A percentile compares a stretch with the other conserved stretches of the same genome.
These are phyloP conservation scores for Lactarius hatsudake DNA, from an alignment of 768 basidiomycete genomes.

Conservation along the genomic window DNA sequence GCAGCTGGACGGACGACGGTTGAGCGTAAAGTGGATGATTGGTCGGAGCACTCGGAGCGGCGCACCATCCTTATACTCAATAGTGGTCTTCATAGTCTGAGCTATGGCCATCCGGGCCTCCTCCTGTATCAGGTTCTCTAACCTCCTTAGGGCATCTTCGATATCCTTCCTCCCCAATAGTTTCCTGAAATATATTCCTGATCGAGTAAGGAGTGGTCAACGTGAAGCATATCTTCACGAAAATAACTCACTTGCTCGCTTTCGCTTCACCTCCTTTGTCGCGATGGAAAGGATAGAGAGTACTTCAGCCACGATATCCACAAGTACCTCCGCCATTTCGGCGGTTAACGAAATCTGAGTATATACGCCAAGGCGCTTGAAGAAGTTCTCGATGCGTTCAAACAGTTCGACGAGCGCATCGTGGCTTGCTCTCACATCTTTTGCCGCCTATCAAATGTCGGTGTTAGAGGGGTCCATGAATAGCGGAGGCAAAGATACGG, in stretches of 20 bases:
- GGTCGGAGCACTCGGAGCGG: accelerated
- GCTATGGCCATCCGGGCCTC: background rate
- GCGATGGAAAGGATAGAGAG: slow-evolving; percentile 7
- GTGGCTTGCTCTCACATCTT: background rate
- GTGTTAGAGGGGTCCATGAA: background rate
- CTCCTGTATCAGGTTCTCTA: background rate
- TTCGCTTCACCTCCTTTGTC: background rate
- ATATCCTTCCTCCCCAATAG: slow-evolving; percentile 5
- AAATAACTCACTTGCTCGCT: slow-evolving; percentile 1
- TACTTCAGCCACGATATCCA: slow-evolving; percentile 3
- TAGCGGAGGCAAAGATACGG: background rate
- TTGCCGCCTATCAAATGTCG: background rate
- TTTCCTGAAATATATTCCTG: background rate
- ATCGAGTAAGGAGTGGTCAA: background rate
- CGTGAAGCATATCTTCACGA: background rate
- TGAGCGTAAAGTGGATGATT: background rate
- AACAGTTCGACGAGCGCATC: slow-evolving; percentile 7
- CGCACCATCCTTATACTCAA: background rate
- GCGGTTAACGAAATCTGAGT: background rate
- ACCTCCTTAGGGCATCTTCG: background rate
- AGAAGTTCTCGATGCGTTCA: background rate
- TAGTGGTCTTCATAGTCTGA: background rate
- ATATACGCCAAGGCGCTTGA: background rate
- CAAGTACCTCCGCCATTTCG: background rate
- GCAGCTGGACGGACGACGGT: background rate